Percentiles rank a stretch among this genome's conserved stretches.
Evolutionary conservation across 148 eudicot genomes (phyloP).

Genomic region (Oxyria digyna): DNA sequence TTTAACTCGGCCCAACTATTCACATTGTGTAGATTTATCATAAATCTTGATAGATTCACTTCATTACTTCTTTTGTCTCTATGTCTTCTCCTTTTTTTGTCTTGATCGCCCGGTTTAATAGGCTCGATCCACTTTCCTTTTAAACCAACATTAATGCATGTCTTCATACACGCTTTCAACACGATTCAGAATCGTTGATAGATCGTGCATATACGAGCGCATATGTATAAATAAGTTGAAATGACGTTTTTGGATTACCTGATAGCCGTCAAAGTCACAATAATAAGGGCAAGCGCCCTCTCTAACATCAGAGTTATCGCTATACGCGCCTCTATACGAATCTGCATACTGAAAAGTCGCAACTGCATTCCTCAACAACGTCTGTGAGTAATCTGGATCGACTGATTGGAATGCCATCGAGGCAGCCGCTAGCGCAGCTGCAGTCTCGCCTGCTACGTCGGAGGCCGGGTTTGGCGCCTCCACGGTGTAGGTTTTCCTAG

Average conservation of each 20-base stretch:
- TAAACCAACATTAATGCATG: too few species aligned
- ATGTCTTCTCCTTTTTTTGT: too few species aligned
- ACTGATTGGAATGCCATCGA: conserved; percentile 70
- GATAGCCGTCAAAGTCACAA: conserved; percentile 92
- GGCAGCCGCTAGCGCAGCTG: conserved; percentile 89
- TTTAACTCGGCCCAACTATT: neutral
- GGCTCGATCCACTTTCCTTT: too few species aligned
- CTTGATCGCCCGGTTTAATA: too few species aligned
- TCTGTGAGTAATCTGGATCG: conserved; percentile 61
- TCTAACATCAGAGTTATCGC: conserved; percentile 54
- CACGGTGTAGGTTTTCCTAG: conserved; percentile 59
- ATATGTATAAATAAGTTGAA: too few species aligned
- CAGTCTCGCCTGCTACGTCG: conserved; percentile 88
- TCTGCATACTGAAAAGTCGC: conserved; percentile 57
- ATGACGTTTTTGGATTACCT: conserved; percentile 48
- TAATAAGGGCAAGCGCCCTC: conserved; percentile 81
- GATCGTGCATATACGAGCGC: too few species aligned
- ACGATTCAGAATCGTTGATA: too few species aligned
- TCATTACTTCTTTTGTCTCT: too few species aligned
- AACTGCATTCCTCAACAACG: conserved; percentile 40
- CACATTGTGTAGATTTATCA: neutral
- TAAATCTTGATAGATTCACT: too few species aligned
- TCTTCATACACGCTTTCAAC: too few species aligned
- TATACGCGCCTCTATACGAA: conserved; percentile 70
- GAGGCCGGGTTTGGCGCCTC: conserved; percentile 82